Percentiles rank a stretch among this genome's conserved stretches.
Conservation (phyloP, 768 basidiomycete species). For the Candolleomyces aberdarensis region DNA sequence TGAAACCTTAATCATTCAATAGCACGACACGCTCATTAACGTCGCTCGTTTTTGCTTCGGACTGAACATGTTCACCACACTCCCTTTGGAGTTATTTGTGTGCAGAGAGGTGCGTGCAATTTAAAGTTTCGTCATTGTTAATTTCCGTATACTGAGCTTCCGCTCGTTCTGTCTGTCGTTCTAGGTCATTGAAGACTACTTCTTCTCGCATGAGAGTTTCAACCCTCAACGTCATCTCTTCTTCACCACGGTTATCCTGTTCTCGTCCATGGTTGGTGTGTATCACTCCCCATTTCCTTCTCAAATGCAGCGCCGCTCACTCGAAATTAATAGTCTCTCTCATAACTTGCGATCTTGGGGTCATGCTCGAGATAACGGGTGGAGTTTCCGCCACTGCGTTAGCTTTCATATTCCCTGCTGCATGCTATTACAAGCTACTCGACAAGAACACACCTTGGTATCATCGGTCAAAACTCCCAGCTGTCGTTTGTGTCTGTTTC, state of each 20-base stretch:
- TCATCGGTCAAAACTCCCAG: slow-evolving; percentile 71
- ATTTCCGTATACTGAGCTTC: neutral
- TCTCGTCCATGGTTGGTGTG: slow-evolving; percentile 66
- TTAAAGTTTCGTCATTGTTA: neutral
- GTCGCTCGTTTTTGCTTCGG: slow-evolving; percentile 93
- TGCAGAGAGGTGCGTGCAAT: slow-evolving; percentile 76
- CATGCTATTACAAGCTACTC: slow-evolving; percentile 77
- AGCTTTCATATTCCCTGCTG: slow-evolving; percentile 90
- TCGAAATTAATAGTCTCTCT: slow-evolving; percentile 64
- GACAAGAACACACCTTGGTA: slow-evolving; percentile 59
- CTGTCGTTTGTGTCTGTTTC: slow-evolving; percentile 68
- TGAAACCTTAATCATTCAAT: slow-evolving; percentile 7
- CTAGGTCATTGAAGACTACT: slow-evolving; percentile 93
- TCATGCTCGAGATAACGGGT: slow-evolving; percentile 97
- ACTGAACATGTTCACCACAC: slow-evolving; percentile 96
- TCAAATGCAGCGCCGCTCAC: slow-evolving; percentile 5
- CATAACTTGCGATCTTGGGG: slow-evolving; percentile 94
- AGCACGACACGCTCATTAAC: slow-evolving; percentile 89
- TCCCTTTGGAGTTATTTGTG: slow-evolving; percentile 94
- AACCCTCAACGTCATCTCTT: slow-evolving; percentile 81
- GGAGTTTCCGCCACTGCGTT: slow-evolving; percentile 90
- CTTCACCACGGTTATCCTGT: slow-evolving; percentile 84
- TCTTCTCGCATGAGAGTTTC: slow-evolving; percentile 87
- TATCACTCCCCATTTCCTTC: neutral
- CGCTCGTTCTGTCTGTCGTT: neutral